These are phyloP conservation scores for Aspergillus caelatus DNA, from an alignment of 2,329 filamentous ascomycete species.

Conservation along the genomic window DNA sequence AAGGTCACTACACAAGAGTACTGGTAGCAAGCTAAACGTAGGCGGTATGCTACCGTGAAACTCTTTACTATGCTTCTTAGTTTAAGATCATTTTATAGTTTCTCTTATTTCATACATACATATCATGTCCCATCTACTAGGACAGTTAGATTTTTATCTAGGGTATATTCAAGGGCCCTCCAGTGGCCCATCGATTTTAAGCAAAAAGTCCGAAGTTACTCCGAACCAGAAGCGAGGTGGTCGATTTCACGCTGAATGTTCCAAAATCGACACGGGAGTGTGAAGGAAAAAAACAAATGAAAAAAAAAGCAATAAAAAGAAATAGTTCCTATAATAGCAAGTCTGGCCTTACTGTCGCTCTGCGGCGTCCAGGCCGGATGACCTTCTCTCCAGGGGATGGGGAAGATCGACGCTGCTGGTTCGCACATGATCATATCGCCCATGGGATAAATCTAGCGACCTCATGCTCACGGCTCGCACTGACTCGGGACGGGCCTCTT, in stretches of 20 bases:
- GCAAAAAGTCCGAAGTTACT: not conserved
- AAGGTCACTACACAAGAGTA: too few relatives aligned
- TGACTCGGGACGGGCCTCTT: not conserved
- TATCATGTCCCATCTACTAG: not conserved
- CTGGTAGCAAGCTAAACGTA: too few relatives aligned
- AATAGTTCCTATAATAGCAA: not conserved
- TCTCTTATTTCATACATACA: not conserved
- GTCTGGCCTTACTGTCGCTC: not conserved
- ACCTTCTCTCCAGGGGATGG: not conserved
- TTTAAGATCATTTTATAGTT: not conserved
- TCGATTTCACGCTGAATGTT: not conserved
- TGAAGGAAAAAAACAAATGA: not conserved
- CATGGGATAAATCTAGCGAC: not conserved
- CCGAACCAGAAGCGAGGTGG: not conserved
- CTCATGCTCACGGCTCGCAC: not conserved
- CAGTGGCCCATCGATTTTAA: not conserved
- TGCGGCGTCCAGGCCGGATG: not conserved
- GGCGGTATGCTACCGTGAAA: too few relatives aligned
- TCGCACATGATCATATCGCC: not conserved
- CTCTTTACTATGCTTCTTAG: too few relatives aligned
- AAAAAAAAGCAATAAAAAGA: not conserved
- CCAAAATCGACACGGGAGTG: not conserved
- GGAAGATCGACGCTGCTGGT: not conserved
- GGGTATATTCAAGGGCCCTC: not conserved
- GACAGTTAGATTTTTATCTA: not conserved